phyloP scores from a whole-genome alignment of 2,329 filamentous ascomycete species.

The Fusarium denticulatum region DNA sequence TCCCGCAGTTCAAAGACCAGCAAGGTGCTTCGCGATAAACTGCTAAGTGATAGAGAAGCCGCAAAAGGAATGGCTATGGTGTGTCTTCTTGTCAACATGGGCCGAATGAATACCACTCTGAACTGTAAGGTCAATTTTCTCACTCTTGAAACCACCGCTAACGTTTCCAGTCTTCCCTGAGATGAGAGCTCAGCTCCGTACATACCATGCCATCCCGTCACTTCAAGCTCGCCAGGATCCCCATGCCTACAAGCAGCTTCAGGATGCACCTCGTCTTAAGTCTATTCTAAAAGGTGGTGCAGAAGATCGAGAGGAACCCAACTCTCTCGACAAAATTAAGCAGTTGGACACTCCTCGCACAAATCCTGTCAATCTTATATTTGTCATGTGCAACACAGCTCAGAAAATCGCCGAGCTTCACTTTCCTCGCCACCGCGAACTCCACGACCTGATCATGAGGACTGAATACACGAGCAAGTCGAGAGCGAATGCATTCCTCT shows the following conservation, averaged over 20 bases:
- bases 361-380: constrained; percentile 97
- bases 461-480: constrained; percentile 83
- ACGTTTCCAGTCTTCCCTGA: constrained; percentile 87
- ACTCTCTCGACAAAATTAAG: constrained; percentile 85
- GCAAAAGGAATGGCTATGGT: constrained; percentile 99
- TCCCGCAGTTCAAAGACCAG: constrained; percentile 98
- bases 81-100: constrained; percentile 94
- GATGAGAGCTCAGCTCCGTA: constrained; percentile 97
- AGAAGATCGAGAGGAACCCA: constrained; percentile 87
- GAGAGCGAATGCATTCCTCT: constrained; percentile 88
- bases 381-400: constrained; percentile 89
- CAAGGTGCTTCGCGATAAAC: constrained; percentile 96
- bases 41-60: constrained; percentile 88
- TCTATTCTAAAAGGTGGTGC: constrained; percentile 97
- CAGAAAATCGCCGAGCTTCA: constrained; percentile 93
- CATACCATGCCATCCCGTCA: constrained; percentile 97
- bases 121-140: constrained; percentile 74
- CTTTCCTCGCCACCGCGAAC: constrained; percentile 85
- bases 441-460: constrained; percentile 97
- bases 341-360: constrained; percentile 73
- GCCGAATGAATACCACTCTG: constrained; percentile 97
- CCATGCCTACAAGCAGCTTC: constrained; percentile 96
- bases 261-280: constrained; percentile 94
- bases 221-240: constrained; percentile 94
- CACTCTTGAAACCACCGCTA: background rate